phyloP scores from a whole-genome alignment of 108 stramenopile genomes.

The Skeletonema tropicum region DNA sequence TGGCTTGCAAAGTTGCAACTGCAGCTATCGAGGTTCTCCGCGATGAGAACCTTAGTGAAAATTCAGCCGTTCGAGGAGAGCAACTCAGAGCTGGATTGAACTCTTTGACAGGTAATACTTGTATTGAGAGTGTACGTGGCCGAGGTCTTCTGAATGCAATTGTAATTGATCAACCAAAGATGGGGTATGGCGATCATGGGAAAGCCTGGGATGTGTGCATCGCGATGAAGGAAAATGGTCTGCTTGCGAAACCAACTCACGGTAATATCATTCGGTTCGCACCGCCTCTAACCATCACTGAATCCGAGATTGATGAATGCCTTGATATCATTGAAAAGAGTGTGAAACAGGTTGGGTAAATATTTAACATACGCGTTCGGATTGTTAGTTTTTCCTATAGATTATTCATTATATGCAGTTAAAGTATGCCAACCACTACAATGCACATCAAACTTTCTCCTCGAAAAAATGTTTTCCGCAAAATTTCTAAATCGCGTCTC shows the following conservation, averaged over 20 bases:
- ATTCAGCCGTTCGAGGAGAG: slow-evolving; percentile 86
- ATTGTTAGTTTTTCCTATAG: neutral
- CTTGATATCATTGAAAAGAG: slow-evolving; percentile 86
- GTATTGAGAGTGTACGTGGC: slow-evolving; percentile 86
- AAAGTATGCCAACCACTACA: slow-evolving; percentile 3
- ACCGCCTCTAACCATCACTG: slow-evolving; percentile 94
- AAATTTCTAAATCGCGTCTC: slow-evolving; percentile 27
- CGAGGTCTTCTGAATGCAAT: slow-evolving; percentile 97
- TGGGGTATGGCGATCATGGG: slow-evolving; percentile 83
- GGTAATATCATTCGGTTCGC: slow-evolving; percentile 99
- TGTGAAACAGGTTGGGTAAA: slow-evolving; percentile 58
- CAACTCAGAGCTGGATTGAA: slow-evolving; percentile 84
- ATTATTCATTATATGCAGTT: slow-evolving; percentile 5
- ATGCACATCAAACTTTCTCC: neutral
- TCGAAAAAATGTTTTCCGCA: neutral
- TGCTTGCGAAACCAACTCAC: slow-evolving; percentile 99
- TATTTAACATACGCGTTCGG: neutral
- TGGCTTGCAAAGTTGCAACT: slow-evolving; percentile 97
- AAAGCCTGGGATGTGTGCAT: slow-evolving; percentile 94
- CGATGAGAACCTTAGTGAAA: slow-evolving; percentile 94
- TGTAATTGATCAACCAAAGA: slow-evolving; percentile 92
- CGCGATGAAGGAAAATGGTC: slow-evolving; percentile 88
- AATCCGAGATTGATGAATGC: slow-evolving; percentile 85
- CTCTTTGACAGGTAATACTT: slow-evolving; percentile 60
- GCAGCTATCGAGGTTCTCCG: slow-evolving; percentile 94